Base-by-base conservation (phyloP, 177 flowering plant genomes). In the Telopea speciosissima region DNA sequence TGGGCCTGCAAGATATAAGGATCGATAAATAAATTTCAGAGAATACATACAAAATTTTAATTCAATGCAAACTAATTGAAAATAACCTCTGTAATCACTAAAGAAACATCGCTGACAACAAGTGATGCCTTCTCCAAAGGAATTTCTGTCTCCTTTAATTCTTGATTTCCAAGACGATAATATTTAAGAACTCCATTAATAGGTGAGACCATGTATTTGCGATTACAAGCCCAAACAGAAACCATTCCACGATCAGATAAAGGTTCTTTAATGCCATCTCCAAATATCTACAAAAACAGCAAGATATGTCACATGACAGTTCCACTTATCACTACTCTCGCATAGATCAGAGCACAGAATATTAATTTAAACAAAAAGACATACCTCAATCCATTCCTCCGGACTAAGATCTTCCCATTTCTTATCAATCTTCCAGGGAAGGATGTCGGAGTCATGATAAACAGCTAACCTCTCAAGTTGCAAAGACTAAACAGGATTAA, bases 381-480 rank as follows among this genome's bases (percentile, higher is more conserved):
- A 74, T 81, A 96, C 99, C 99, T 93, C 95, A 73, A 91, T 73
- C 99, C 99, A 96, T 74, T 93, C 93, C 72, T 79, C 79, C 9
- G 97, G 97, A 83, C 62, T 85, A 66, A 96, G 88, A 81, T 88
- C 97, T 77, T 89, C 96, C 99, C 99, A 96, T 44, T 78, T 82
- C 73, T 91, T 91, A 54, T 86, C 85, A 70, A 91, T 78, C 78
- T 77, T 85, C 98, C 99, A 96, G 0, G 95, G 95, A 68, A 64
- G 65, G 71, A 83, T 82, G 79, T 89, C 80, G 62, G 91, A 85
- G 81, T 93, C 95, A 83, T 96, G 99, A 81, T 96, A 96, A 70
- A 93, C 74, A 13, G 98, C 99, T 67, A 96, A 93, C 79, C 99
- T 88, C 86, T 93, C 97, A 68, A 96, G 93, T 83, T 91, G 95